Percentiles rank a stretch among this genome's conserved stretches.
Conservation (phyloP, 306 rosid species). For the Vigna unguiculata region DNA sequence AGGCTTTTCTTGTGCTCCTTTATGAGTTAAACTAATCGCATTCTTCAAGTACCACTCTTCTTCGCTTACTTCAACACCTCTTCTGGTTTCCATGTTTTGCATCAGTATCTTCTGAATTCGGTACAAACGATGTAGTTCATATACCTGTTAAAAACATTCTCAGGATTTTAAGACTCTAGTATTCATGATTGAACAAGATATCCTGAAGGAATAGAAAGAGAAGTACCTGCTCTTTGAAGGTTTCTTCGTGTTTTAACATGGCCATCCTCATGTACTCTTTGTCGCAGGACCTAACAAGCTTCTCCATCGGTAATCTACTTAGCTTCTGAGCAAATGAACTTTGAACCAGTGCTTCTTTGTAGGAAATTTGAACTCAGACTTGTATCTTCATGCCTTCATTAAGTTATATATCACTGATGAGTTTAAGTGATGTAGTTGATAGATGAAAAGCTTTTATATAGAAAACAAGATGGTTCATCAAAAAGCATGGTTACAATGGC, state of each 20-base stretch:
- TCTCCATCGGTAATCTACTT: constrained; percentile 68
- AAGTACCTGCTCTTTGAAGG: constrained; percentile 88
- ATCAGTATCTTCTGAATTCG: constrained; percentile 78
- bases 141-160: constrained; percentile 57
- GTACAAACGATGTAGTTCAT: constrained; percentile 90
- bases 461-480: constrained; percentile 30
- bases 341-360: constrained; percentile 30
- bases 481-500: constrained; percentile 40
- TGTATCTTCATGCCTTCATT: constrained; percentile 47
- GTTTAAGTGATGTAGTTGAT: constrained; percentile 46
- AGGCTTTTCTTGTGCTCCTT: constrained; percentile 44
- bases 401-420: constrained; percentile 34
- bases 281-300: constrained; percentile 64
- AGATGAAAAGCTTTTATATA: constrained; percentile 42
- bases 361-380: constrained; percentile 39
- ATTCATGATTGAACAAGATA: constrained; percentile 2
- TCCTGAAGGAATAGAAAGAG: constrained; percentile 26
- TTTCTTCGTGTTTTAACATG: constrained; percentile 90
- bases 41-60: constrained; percentile 59
- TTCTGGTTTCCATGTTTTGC: constrained; percentile 61
- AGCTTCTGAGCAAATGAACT: constrained; percentile 16
- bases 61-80: constrained; percentile 48
- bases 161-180: background rate
- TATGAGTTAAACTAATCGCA: constrained; percentile 51
- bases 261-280: constrained; percentile 92